Evolutionary conservation across 2,329 filamentous ascomycete genomes (phyloP).

Genomic region (Beauveria brongniartii): DNA sequence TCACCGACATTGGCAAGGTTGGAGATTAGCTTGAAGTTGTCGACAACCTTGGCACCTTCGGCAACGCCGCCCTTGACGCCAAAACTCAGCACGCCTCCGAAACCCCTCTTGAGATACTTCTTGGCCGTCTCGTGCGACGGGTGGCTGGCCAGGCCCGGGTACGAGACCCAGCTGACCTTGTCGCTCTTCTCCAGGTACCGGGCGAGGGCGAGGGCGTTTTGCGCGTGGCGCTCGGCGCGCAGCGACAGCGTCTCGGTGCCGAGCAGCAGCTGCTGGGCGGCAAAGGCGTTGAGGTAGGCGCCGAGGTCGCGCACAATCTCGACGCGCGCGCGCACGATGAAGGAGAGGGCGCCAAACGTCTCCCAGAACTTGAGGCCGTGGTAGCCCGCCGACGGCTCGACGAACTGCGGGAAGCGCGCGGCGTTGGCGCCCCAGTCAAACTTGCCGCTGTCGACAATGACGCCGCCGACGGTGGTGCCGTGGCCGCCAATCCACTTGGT

Average conservation of each 20-base stretch:
- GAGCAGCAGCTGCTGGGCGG: constrained; percentile 82
- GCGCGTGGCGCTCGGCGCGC: constrained; percentile 76
- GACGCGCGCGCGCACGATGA: constrained; percentile 77
- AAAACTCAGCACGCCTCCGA: constrained; percentile 85
- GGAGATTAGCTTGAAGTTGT: constrained; percentile 89
- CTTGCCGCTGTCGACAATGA: constrained; percentile 81
- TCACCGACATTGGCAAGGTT: constrained; percentile 96
- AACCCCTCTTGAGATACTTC: constrained; percentile 78
- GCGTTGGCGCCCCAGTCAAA: constrained; percentile 88
- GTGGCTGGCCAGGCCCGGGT: constrained; percentile 80
- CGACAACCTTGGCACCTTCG: constrained; percentile 83
- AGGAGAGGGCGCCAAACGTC: constrained; percentile 75
- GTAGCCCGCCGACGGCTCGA: constrained; percentile 81
- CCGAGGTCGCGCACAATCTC: constrained; percentile 88
- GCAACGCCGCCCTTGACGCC: constrained; percentile 81
- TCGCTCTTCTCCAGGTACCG: constrained; percentile 75
- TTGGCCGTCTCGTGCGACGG: constrained; percentile 71
- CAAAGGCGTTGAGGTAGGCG: constrained; percentile 77
- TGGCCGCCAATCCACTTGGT: constrained; percentile 98
- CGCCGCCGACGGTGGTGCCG: constrained; percentile 81
- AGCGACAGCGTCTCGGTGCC: constrained; percentile 86
- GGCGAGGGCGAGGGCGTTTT: constrained; percentile 74
- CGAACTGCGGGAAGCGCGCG: constrained; percentile 84
- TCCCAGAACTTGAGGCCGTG: constrained; percentile 94
- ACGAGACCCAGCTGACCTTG: constrained; percentile 88